Evolutionary conservation across 2,329 filamentous ascomycete genomes (phyloP), one percentile per base, ranked within the genome.

Genomic region (Fusarium sp.): DNA sequence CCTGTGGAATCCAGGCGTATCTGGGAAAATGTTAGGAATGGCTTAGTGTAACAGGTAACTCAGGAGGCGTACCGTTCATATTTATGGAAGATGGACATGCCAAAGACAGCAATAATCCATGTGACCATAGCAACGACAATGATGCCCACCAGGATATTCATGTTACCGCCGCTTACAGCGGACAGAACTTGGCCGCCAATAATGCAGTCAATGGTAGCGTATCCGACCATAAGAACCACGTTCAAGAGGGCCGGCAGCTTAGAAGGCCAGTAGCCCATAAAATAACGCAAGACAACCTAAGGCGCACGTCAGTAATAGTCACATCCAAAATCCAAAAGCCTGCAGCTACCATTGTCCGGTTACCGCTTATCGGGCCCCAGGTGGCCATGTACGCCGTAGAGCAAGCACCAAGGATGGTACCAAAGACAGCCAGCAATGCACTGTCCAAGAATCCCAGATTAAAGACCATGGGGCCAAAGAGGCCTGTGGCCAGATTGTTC

Each of bases 141-240:
- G 66, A 96, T 92, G 18, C 92, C 93, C 2, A 91, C 92, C 76
- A 85, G 91, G 47, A 92, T 91, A 7, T 92, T 91, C 70, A 95
- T 89, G 52, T 87, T 79, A 6, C 76, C 76, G 47, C 79, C 76
- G 76, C 94, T 94, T 47, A 95, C 90, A 1, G 93, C 91, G 60
- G 93, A 86, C 72, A 96, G 86, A 7, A 95, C 86, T 78, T 95
- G 91, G 1, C 92, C 92, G 16, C 92, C 93, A 15, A 95, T 92
- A 67, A 96, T 94, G 58, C 89, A 88, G 76, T 96, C 95, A 70
- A 94, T 90, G 0, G 90, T 86, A 6, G 90, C 91, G 90, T 93
- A 95, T 52, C 93, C 93, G 77, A 94, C 90, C 72, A 91, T 80
- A 55, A 91, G 91, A 76, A 93, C 88, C 86, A 78, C 66, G 52